Conservation (phyloP, 1,284 basidiomycete species). For the Trichosporon coremiiforme region DNA sequence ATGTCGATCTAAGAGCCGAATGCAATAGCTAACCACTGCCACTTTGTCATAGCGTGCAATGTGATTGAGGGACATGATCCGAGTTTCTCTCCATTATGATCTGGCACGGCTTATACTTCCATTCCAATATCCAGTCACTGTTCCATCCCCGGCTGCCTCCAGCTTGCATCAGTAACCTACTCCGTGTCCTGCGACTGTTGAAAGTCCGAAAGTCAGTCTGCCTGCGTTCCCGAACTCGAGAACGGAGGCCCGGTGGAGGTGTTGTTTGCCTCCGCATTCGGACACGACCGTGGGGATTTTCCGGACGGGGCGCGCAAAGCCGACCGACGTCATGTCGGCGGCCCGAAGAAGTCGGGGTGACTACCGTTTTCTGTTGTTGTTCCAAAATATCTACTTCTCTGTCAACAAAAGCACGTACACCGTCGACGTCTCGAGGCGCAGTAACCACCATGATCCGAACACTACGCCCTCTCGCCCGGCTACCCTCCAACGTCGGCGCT, state of each 20-base stretch:
- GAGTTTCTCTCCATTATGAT: too few species aligned
- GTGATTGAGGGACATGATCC: too few species aligned
- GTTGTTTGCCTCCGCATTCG: background rate
- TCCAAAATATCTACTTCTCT: background rate
- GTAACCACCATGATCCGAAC: conserved; percentile 6
- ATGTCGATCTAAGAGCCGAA: too few species aligned
- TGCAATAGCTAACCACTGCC: too few species aligned
- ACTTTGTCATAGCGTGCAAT: too few species aligned
- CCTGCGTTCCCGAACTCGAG: background rate
- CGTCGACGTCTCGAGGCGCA: background rate
- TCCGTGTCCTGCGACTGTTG: too few species aligned
- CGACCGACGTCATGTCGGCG: conserved; percentile 12
- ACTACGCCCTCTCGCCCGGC: conserved; percentile 6
- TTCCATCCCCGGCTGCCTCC: too few species aligned
- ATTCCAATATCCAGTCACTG: too few species aligned
- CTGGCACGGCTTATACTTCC: too few species aligned
- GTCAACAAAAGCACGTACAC: background rate
- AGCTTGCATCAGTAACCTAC: too few species aligned
- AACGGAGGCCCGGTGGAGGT: background rate
- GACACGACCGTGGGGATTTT: background rate
- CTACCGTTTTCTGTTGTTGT: background rate
- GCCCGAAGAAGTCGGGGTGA: conserved; percentile 3
- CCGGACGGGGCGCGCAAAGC: conserved; percentile 6
- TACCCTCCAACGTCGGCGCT: background rate
- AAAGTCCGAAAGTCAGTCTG: too few species aligned